These are phyloP conservation scores for Avena sativa DNA, from an alignment of 176 grass and related monocot species.

Conservation along the genomic window DNA sequence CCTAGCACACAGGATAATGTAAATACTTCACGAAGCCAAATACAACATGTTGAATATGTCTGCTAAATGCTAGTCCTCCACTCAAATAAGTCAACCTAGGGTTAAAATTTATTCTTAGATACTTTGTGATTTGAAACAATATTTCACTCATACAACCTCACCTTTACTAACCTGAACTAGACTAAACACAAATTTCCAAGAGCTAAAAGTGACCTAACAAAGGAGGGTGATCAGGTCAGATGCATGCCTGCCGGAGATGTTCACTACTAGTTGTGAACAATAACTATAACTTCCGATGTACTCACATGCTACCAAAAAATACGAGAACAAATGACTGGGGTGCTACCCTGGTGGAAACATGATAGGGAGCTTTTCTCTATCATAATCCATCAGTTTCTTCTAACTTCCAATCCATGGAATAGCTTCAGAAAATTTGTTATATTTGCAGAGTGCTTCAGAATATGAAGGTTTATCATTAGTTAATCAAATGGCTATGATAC, in stretches of 20 bases:
- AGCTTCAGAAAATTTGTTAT: background rate
- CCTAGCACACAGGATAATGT: background rate
- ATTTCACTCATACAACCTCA: background rate
- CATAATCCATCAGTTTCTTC: background rate
- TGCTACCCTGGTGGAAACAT: background rate
- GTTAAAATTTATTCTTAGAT: background rate
- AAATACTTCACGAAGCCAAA: constrained; percentile 1
- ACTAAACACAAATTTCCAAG: background rate
- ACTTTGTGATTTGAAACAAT: constrained; percentile 6
- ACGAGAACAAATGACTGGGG: background rate
- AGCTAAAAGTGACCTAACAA: background rate
- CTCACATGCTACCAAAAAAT: background rate
- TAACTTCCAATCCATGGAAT: background rate
- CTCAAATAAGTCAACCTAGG: background rate
- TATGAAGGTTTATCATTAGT: background rate
- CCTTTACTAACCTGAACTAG: background rate
- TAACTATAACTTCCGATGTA: background rate
- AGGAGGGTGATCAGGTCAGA: background rate
- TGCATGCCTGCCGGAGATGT: background rate
- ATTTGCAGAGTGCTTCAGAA: background rate
- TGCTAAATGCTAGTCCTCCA: constrained; percentile 3
- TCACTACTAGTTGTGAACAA: background rate
- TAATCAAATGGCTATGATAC: background rate
- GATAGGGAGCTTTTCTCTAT: background rate
- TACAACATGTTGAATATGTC: background rate